phyloP scores from a whole-genome alignment of 2,329 filamentous ascomycete species.

The Lachnellula cervina region DNA sequence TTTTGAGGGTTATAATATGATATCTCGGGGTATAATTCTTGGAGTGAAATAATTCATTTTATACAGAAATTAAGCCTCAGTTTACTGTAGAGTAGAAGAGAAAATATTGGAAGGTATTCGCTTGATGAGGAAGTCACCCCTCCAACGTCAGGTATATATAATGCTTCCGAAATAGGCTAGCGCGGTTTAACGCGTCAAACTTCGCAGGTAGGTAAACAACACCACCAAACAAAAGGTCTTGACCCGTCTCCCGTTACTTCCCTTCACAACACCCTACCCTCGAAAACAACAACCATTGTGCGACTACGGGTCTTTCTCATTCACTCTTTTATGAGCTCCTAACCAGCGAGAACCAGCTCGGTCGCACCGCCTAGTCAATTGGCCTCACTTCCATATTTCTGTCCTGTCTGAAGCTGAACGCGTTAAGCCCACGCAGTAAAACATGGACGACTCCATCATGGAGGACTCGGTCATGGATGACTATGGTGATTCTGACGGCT shows the following conservation, averaged over 20 bases:
- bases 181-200: too few relatives aligned
- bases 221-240: neutral
- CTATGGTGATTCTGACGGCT: conserved; percentile 49
- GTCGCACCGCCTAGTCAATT: neutral
- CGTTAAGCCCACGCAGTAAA: neutral
- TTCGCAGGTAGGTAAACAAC: neutral
- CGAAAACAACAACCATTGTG: neutral
- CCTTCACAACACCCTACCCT: neutral
- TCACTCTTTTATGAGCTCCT: conserved; percentile 1
- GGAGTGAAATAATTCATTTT: too few relatives aligned
- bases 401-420: neutral
- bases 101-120: neutral
- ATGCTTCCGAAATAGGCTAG: too few relatives aligned
- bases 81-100: too few relatives aligned
- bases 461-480: conserved; percentile 57
- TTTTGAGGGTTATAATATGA: too few relatives aligned
- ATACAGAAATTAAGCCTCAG: too few relatives aligned
- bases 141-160: too few relatives aligned
- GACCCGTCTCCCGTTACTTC: neutral
- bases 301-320: conserved; percentile 4
- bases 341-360: neutral
- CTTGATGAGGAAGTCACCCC: too few relatives aligned
- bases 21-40: too few relatives aligned
- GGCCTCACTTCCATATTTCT: neutral
- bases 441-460: conserved; percentile 37